Evolutionary conservation across 169 alveolate genomes (phyloP), one percentile per base, ranked within the genome.

Genomic region (Cardiosporidium cionae): DNA sequence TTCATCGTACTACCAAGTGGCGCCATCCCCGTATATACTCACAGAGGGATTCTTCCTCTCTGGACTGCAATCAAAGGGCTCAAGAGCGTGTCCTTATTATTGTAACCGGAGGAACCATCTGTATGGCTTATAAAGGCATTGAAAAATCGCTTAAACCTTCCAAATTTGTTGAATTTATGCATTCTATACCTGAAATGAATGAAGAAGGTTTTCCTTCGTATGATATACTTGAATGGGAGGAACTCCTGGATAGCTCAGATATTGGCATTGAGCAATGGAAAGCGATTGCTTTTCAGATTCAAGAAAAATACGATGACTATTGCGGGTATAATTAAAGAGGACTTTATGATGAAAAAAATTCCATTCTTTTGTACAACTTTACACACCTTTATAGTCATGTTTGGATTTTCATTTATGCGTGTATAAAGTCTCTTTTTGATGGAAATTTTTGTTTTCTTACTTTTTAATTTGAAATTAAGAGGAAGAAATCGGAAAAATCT

Each of bases 201-300:
- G 78, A 68, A 6, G 70, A 37, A 25, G 7, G 9, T 9, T 22
- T 77, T 29, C 83, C 83, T 3, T 16, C 2, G 1, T 78, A 66
- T 25, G 81, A 74, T 29, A 74, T 79, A 9, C 27, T 79, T 1
- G 85, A 79, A 76, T 79, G 85, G 85, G 82, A 72, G n/a, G 22
- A 29, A 0, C 81, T 79, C 1, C 36, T 72, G 0, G 85, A 79
- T 44, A 63, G 77, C 54, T 52, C 76, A 36, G 85, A 79, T 32
- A 52, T 79, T 0, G 68, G 76, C 7, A 70, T 70, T 22, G 72
- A 65, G 35, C 82, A 83, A 23, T 83, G 84, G 82, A 7, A 52
- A 27, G 52, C 36, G 4, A 69, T 81, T 32, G 87, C 83, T 16
- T 23, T 23, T 2, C 70, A 78, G 28, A 70, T 81, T 64, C 70